A percentile compares a stretch with the other conserved stretches of the same genome.
Evolutionary conservation across 495 filamentous ascomycete genomes (phyloP).

Genomic region (Glonium stellatum): DNA sequence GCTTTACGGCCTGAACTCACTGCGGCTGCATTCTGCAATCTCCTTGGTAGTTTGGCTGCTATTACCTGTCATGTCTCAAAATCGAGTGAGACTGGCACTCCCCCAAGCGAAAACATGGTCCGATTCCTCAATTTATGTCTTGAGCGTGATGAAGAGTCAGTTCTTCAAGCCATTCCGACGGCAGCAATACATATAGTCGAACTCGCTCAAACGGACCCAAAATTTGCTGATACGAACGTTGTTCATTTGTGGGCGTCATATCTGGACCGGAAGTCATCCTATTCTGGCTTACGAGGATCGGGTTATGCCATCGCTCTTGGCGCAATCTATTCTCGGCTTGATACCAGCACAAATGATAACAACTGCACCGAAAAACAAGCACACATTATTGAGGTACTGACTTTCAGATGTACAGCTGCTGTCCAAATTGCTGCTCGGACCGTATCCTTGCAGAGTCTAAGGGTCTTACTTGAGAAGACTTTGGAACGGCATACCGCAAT

Average conservation of each 20-base stretch:
- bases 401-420: constrained; percentile 19
- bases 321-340: constrained; percentile 15
- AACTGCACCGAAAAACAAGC: background rate
- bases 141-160: constrained; percentile 19
- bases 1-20: constrained; percentile 28
- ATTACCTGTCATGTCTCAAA: background rate
- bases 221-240: background rate
- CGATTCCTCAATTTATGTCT: constrained; percentile 24
- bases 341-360: background rate
- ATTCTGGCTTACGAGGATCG: constrained; percentile 18
- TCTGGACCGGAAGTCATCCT: constrained; percentile 24
- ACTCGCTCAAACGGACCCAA: background rate
- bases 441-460: constrained; percentile 16
- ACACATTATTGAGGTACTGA: constrained; percentile 21
- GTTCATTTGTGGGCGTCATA: constrained; percentile 14
- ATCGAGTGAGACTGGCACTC: background rate
- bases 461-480: constrained; percentile 10
- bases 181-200: constrained; percentile 7
- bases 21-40: constrained; percentile 17
- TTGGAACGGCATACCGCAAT: background rate
- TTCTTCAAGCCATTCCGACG: constrained; percentile 22
- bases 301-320: constrained; percentile 26
- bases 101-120: constrained; percentile 11
- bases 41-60: constrained; percentile 16
- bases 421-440: constrained; percentile 26